phyloP scores from a whole-genome alignment of 1,139 yeast genomes.

The Zhuliangozyma blackwelliae region DNA sequence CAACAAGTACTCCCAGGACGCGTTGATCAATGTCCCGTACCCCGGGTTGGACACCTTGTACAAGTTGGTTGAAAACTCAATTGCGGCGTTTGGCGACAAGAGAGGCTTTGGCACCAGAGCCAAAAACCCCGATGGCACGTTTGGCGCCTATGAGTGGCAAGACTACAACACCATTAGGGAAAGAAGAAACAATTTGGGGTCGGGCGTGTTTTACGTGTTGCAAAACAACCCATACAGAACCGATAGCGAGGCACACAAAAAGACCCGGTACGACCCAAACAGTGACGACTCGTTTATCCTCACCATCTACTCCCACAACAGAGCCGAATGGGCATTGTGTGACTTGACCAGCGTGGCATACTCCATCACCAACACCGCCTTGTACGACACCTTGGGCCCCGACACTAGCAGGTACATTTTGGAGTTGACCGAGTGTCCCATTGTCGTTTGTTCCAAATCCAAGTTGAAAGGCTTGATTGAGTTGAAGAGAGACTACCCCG shows the following conservation, averaged over 20 bases:
- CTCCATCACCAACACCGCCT: slow-evolving; percentile 35
- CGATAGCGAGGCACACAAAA: slow-evolving; percentile 22
- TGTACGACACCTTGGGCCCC: slow-evolving; percentile 40
- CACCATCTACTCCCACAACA: slow-evolving; percentile 32
- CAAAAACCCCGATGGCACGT: slow-evolving; percentile 35
- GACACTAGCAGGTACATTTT: slow-evolving; percentile 33
- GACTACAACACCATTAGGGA: slow-evolving; percentile 37
- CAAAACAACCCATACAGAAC: slow-evolving; percentile 37
- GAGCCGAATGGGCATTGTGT: slow-evolving; percentile 36
- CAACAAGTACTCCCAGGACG: slow-evolving; percentile 35
- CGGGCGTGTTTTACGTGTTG: slow-evolving; percentile 59
- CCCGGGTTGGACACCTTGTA: slow-evolving; percentile 49
- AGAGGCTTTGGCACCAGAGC: slow-evolving; percentile 52
- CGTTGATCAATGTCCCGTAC: slow-evolving; percentile 41
- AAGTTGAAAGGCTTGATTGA: slow-evolving; percentile 24
- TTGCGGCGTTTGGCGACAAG: slow-evolving; percentile 27
- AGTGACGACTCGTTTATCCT: slow-evolving; percentile 29
- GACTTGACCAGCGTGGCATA: slow-evolving; percentile 36
- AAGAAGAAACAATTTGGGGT: slow-evolving; percentile 51
- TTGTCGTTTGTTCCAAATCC: slow-evolving; percentile 32
- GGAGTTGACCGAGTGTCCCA: slow-evolving; percentile 30
- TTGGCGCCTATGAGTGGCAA: slow-evolving; percentile 45
- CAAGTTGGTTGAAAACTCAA: slow-evolving; percentile 44
- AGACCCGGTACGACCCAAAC: slow-evolving; percentile 17
- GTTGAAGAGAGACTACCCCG: slow-evolving; percentile 22